Percentiles rank a stretch among this genome's conserved stretches.
Conservation (phyloP, 2,329 filamentous ascomycete species). For the Corynespora cassiicola region DNA sequence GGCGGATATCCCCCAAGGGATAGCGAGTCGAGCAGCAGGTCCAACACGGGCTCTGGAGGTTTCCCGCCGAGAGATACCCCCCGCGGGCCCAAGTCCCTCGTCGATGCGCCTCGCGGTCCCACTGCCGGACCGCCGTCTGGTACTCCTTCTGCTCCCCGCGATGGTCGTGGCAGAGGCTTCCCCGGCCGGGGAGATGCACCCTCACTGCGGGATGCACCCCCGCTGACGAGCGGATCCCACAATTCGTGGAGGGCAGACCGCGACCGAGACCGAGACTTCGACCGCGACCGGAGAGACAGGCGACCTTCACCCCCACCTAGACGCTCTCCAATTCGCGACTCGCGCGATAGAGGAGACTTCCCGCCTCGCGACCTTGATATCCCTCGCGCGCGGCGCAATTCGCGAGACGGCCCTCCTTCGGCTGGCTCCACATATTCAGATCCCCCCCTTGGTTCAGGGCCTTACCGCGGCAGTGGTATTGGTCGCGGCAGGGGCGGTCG, state of each 20-base stretch:
- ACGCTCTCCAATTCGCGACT: conserved; percentile 67
- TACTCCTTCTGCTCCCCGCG: conserved; percentile 58
- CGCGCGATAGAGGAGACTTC: conserved; percentile 65
- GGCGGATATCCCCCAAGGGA: conserved; percentile 61
- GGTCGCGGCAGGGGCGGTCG: conserved; percentile 56
- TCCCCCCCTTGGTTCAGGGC: conserved; percentile 62
- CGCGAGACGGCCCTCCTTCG: conserved; percentile 75
- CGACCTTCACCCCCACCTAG: conserved; percentile 67
- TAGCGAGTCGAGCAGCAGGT: conserved; percentile 39
- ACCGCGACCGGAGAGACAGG: conserved; percentile 63
- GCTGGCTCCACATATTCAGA: conserved; percentile 76
- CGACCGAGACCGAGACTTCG: conserved; percentile 58
- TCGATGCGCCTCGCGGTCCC: conserved; percentile 63
- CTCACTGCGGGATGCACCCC: conserved; percentile 62
- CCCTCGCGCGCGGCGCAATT: conserved; percentile 70
- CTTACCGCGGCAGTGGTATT: conserved; percentile 62
- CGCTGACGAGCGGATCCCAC: conserved; percentile 49
- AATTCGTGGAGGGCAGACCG: conserved; percentile 57
- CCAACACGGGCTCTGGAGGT: conserved; percentile 31
- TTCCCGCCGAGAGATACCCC: conserved; percentile 67
- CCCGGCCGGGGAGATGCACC: conserved; percentile 66
- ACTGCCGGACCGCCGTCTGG: conserved; percentile 36
- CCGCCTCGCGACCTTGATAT: conserved; percentile 69
- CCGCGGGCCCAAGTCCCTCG: conserved; percentile 79
- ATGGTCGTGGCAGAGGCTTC: conserved; percentile 66